Evolutionary conservation across 2,329 filamentous ascomycete species (phyloP), one percentile per base, ranked within the genome.

Genomic region (Apiospora pterosperma): DNA sequence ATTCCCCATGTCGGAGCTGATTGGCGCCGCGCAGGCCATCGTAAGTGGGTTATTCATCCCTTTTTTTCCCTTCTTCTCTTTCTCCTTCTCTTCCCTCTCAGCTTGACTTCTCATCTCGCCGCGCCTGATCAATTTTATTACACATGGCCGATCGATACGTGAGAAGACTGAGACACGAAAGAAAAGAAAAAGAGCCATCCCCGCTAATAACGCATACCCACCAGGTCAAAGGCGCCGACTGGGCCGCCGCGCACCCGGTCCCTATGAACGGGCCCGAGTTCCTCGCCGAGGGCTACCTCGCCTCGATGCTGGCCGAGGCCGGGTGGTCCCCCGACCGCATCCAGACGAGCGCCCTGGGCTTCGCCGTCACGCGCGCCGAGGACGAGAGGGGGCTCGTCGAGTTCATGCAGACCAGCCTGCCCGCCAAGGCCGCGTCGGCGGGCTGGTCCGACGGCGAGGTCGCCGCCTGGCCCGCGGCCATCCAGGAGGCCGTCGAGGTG

Each of bases 241-340:
- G 66, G 16, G 68, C 76, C 1, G 67, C 72, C 8, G 72, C 72
- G 2, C 73, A 77, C 44, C 61, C 73, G 25, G 68, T 76, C 64
- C 66, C 64, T 16, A 62, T 70, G 5, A 73, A 73, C 1, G 66
- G 69, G 7, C 70, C 72, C 3, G 66, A 74, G 36, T 75, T 74
- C 36, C 38, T 69, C 4, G 31, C 70, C 11, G 65, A 71, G 1
- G 74, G 72, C 1, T 65, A 69, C 14, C 52, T 76, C 36, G 62
- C 72, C 34, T 65, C 67, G 8, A 52, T 69, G 0, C 59, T 66
- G 0, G 23, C 59, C 2, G 67, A 73, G 52, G 74, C 69, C 5
- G 74, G 74, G 4, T 64, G 63, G 63, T 25, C 44, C 1, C 16
- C 59, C 10, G n/a, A 31, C 12, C 44, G 42, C 8, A 41, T 42